Conservation (phyloP, 2,329 filamentous ascomycete genomes). For the Trichoderma aggressivum region DNA sequence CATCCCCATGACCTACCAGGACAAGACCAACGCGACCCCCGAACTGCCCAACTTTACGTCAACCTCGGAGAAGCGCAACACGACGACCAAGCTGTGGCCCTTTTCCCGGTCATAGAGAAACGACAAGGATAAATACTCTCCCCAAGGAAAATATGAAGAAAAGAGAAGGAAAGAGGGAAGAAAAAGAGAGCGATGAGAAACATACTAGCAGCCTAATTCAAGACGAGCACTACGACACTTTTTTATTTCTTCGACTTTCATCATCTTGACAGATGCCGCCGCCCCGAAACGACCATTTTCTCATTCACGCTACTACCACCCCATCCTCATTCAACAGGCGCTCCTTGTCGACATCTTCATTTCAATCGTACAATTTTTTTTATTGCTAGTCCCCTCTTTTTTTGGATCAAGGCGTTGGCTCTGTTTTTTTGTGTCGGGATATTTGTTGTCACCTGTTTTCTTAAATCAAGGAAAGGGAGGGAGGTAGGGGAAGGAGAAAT, state of each 20-base stretch:
- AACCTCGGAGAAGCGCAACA: conserved; percentile 14
- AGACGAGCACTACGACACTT: conserved; percentile 8
- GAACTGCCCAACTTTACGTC: conserved; percentile 10
- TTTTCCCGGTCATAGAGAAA: background rate
- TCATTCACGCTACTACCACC: background rate
- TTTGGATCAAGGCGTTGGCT: conserved; percentile 17
- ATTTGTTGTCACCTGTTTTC: background rate
- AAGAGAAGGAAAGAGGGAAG: background rate
- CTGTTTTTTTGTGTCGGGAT: background rate
- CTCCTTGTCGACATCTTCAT: background rate
- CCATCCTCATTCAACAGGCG: conserved; percentile 4
- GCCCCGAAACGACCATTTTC: background rate
- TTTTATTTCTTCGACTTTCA: background rate
- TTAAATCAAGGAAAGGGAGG: background rate
- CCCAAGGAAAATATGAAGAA: background rate
- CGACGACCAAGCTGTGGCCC: conserved; percentile 6
- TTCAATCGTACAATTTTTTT: background rate
- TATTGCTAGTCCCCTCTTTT: background rate
- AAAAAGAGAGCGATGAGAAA: background rate
- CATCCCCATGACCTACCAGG: conserved; percentile 23
- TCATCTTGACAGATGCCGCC: background rate
- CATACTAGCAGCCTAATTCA: conserved; percentile 4
- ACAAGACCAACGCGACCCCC: conserved; percentile 12
- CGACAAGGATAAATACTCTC: background rate
- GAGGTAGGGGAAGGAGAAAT: background rate